These are phyloP conservation scores for Colletotrichum brevisporum DNA, from an alignment of 2,329 filamentous ascomycete species.

Conservation along the genomic window DNA sequence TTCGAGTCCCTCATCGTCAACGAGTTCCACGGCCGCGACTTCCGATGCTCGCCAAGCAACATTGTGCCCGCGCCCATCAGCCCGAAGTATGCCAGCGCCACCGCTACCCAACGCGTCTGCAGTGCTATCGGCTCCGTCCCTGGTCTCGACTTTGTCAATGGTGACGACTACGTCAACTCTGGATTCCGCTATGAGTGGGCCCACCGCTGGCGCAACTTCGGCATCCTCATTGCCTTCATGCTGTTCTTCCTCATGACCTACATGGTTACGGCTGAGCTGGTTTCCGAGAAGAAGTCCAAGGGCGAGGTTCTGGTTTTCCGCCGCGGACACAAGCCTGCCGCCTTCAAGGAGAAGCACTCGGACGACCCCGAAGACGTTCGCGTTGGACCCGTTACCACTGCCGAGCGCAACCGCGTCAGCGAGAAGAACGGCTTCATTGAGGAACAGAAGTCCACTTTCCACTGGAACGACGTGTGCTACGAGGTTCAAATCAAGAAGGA, in stretches of 20 bases:
- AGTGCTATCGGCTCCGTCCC: conserved; percentile 69
- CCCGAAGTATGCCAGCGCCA: conserved; percentile 53
- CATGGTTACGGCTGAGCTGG: conserved; percentile 75
- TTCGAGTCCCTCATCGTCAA: conserved; percentile 88
- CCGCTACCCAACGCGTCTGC: conserved; percentile 65
- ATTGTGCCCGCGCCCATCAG: conserved; percentile 58
- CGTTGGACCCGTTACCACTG: conserved; percentile 64
- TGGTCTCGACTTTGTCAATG: conserved; percentile 66
- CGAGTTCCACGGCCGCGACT: conserved; percentile 80
- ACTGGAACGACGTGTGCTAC: conserved; percentile 88
- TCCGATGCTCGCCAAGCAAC: conserved; percentile 57
- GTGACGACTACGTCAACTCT: conserved; percentile 69
- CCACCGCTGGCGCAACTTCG: conserved; percentile 80
- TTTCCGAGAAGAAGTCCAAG: conserved; percentile 78
- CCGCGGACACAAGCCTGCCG: conserved; percentile 73
- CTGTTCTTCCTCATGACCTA: conserved; percentile 74
- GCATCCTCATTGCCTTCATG: conserved; percentile 76
- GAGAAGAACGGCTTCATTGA: conserved; percentile 59
- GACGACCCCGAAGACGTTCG: conserved; percentile 70
- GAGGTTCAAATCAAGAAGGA: conserved; percentile 84
- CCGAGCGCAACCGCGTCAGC: conserved; percentile 54
- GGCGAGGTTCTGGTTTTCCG: conserved; percentile 84
- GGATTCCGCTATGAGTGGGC: conserved; percentile 69
- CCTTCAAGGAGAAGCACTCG: conserved; percentile 72
- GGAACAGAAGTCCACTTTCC: conserved; percentile 82